Evolutionary conservation across 495 filamentous ascomycete genomes (phyloP), one percentile per base, ranked within the genome.

Genomic region (Daldinia grandis): DNA sequence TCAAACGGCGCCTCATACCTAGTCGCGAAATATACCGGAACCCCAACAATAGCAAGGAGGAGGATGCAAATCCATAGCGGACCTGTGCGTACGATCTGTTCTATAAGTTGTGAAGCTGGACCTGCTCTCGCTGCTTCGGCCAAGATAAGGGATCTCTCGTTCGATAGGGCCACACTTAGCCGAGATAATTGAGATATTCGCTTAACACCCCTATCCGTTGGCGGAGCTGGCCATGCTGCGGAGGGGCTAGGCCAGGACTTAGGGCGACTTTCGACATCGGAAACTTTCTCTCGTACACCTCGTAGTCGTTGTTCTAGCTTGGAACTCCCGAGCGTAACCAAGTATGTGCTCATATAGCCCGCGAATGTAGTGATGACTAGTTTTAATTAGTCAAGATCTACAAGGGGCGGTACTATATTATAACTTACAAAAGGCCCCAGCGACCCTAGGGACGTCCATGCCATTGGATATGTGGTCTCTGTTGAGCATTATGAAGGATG

Each of bases 401-500:
- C 19, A 31, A 7, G 10, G 42, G 15, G 7, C 5, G 14, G 1
- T 25, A 2, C 8, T 40, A 12, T 25, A 4, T 50, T 8, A 1
- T 17, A 7, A 38, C 81, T 75, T 68, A 84, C 82, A 10, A 27
- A 83, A 83, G 44, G 73, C 79, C 1, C 75, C 73, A 5, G 80
- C 76, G 55, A 83, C 75, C 49, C 74, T 74, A 15, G 76, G 79
- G 17, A 81, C 62, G 1, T 78, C 78, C 5, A 63, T 56, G 9
- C 68, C 65, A 51, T 76, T 68, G 1, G 78, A 61, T 14, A 81
- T 33, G 2, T 75, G 76, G n/a, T 76, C 79, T 10, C 76, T 78
- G 51, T 78, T 81, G 10, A 83, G 78, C 80, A 83, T 79, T 50
- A 83, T 71, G 28, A 84, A 81, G 2, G 80, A 81, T 1, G 82